Percentiles rank a stretch among this genome's conserved stretches.
Conservation (phyloP, 805 yeast genomes). For the Wickerhamomyces strasburgensis region DNA sequence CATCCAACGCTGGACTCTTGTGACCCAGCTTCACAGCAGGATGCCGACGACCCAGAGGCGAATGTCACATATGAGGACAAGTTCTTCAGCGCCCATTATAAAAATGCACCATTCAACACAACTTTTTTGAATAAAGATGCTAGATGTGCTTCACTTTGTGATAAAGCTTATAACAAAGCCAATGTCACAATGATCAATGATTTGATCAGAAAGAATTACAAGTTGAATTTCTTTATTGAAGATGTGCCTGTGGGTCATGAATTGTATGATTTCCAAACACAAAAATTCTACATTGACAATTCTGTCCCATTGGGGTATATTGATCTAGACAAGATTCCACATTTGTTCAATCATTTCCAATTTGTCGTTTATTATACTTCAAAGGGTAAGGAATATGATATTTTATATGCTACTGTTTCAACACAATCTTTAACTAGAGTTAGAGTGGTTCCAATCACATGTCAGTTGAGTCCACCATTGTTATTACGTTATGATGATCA, state of each 20-base stretch:
- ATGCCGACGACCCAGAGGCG: not conserved
- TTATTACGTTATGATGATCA: constrained; percentile 20
- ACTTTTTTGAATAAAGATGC: constrained; percentile 10
- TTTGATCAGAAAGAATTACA: constrained; percentile 27
- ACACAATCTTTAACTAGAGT: constrained; percentile 24
- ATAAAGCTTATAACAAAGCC: constrained; percentile 14
- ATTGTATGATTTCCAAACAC: constrained; percentile 24
- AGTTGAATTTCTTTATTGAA: constrained; percentile 26
- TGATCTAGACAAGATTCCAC: constrained; percentile 26
- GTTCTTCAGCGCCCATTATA: constrained; percentile 15
- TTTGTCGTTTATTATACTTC: constrained; percentile 23
- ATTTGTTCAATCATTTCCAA: constrained; percentile 28
- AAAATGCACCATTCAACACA: constrained; percentile 21
- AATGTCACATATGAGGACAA: constrained; percentile 7
- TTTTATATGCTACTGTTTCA: constrained; percentile 24
- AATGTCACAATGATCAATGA: constrained; percentile 25
- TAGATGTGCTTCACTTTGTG: constrained; percentile 17
- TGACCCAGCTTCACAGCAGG: constrained; percentile 11
- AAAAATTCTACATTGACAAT: constrained; percentile 23
- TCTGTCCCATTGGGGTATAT: constrained; percentile 28
- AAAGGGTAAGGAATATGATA: constrained; percentile 20
- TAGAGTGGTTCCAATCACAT: constrained; percentile 19
- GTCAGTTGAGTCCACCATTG: constrained; percentile 24
- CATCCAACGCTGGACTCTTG: constrained; percentile 21
- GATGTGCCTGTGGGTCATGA: constrained; percentile 29